These are phyloP conservation scores for Microcyclospora pomicola DNA, from an alignment of 2,329 filamentous ascomycete genomes.

Conservation along the genomic window DNA sequence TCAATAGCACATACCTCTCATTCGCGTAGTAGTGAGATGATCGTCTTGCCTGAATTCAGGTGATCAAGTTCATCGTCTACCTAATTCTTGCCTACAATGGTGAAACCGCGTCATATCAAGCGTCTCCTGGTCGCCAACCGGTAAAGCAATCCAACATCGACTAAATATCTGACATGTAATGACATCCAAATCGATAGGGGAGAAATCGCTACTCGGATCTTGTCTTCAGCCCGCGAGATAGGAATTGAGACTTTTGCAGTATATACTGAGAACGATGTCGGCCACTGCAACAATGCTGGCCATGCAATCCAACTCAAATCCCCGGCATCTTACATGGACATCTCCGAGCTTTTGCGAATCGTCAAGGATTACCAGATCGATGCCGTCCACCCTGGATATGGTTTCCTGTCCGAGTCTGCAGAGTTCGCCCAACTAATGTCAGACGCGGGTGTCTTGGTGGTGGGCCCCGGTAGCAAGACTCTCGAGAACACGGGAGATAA, in stretches of 20 bases:
- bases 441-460: constrained; percentile 34
- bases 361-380: constrained; percentile 39
- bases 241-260: constrained; percentile 42
- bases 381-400: constrained; percentile 46
- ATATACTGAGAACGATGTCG: constrained; percentile 41
- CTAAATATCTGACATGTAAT: too few relatives aligned
- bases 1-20: too few relatives aligned
- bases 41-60: too few relatives aligned
- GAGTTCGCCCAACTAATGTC: constrained; percentile 37
- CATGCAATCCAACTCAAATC: constrained; percentile 39
- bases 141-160: too few relatives aligned
- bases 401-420: constrained; percentile 46
- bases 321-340: constrained; percentile 40
- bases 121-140: too few relatives aligned
- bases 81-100: too few relatives aligned
- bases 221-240: constrained; percentile 46
- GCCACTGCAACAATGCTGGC: constrained; percentile 39
- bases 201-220: constrained; percentile 49
- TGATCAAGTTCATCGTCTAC: too few relatives aligned
- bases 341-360: constrained; percentile 34
- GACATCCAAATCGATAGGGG: constrained; percentile 31
- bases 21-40: too few relatives aligned
- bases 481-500: constrained; percentile 44
- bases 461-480: constrained; percentile 45
- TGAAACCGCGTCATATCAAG: too few relatives aligned